Percentiles rank a stretch among this genome's conserved stretches.
These are phyloP conservation scores for Larix sibirica DNA, from an alignment of 83 land plant species.

Conservation along the genomic window DNA sequence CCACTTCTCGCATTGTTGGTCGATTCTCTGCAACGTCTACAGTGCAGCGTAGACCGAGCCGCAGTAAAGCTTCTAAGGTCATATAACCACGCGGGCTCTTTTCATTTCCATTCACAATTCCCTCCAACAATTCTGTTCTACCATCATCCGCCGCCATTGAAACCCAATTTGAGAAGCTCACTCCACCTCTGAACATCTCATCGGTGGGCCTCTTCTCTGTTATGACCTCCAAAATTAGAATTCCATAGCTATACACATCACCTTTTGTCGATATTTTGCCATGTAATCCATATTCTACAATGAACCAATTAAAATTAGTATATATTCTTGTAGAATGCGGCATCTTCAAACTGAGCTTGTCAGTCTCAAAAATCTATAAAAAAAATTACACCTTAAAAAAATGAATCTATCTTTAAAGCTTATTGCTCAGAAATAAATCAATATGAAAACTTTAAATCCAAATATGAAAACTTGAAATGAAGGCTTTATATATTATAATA, in stretches of 20 bases:
- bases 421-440: too few relatives aligned
- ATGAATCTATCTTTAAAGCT: too few relatives aligned
- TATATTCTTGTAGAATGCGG: too few relatives aligned
- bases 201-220: neutral
- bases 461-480: too few relatives aligned
- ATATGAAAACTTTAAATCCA: too few relatives aligned
- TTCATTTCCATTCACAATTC: neutral
- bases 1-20: neutral
- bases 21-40: neutral
- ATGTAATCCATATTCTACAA: neutral
- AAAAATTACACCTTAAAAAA: too few relatives aligned
- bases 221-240: neutral
- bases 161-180: neutral
- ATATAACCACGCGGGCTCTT: too few relatives aligned
- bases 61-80: neutral
- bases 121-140: neutral
- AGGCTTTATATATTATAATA: too few relatives aligned
- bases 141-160: neutral
- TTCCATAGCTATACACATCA: slow-evolving; percentile 8
- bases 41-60: neutral
- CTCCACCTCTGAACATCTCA: neutral
- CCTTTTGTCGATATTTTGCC: slow-evolving; percentile 2
- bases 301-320: neutral
- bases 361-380: too few relatives aligned
- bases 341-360: too few relatives aligned